Percentiles rank a stretch among this genome's conserved stretches.
Conservation (phyloP, 257 asterid species). For the Petunia secreta region DNA sequence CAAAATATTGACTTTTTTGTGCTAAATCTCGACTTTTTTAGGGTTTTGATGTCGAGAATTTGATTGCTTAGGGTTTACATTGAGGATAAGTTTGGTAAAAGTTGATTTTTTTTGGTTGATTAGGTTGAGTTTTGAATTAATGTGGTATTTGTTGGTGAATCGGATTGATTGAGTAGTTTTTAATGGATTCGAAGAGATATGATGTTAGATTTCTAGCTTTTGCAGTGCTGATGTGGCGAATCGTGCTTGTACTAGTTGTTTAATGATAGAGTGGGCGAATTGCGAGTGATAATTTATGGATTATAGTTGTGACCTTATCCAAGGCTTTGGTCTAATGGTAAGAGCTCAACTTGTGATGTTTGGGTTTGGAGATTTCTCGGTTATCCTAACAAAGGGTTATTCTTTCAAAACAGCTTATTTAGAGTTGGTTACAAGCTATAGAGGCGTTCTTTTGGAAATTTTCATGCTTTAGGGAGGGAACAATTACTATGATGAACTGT, state of each 20-base stretch:
- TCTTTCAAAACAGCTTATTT: neutral
- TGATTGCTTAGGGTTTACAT: neutral
- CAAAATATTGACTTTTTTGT: neutral
- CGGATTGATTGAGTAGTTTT: neutral
- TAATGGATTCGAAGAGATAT: neutral
- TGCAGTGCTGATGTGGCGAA: neutral
- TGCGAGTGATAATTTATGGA: neutral
- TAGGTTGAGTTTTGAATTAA: neutral
- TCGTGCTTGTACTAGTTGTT: constrained; percentile 13
- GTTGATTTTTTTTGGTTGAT: neutral
- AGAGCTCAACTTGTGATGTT: too few species aligned
- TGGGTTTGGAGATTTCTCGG: too few species aligned
- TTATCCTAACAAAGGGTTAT: too few species aligned
- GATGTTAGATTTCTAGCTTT: neutral
- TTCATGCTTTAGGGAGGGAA: neutral
- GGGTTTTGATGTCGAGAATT: constrained; percentile 2
- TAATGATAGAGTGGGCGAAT: neutral
- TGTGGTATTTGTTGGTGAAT: neutral
- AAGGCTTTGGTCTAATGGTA: too few species aligned
- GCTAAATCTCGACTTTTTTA: constrained; percentile 17
- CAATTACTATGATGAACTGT: neutral
- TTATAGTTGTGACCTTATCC: neutral
- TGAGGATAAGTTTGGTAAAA: neutral
- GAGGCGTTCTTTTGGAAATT: neutral
- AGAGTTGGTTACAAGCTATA: neutral